phyloP scores from a whole-genome alignment of 2,329 filamentous ascomycete genomes.

The Claviceps pazoutovae region DNA sequence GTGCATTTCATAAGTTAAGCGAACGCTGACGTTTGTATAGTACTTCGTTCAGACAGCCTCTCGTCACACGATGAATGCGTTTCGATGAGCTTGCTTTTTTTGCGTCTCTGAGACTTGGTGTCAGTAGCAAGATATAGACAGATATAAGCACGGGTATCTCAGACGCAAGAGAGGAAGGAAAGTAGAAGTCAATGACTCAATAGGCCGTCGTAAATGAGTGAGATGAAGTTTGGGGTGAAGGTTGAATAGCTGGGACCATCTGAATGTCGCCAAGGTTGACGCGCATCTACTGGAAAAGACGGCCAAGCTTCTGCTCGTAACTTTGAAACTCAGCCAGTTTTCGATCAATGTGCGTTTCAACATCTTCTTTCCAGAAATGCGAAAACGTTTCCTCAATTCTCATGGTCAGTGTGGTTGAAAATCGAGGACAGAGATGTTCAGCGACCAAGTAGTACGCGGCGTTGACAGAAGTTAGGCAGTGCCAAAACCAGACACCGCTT shows the following conservation, averaged over 20 bases:
- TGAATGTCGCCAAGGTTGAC: not conserved
- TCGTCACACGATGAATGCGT: too few species aligned
- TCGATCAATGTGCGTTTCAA: not conserved
- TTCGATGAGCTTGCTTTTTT: too few species aligned
- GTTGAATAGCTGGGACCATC: not conserved
- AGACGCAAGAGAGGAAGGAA: too few species aligned
- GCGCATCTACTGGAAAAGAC: not conserved
- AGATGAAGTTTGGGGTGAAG: too few species aligned
- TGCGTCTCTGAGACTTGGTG: too few species aligned
- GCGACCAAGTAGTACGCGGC: not conserved
- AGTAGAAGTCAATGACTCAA: too few species aligned
- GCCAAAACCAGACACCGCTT: conserved; percentile 3
- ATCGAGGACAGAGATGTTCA: conserved; percentile 1
- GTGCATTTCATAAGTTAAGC: too few species aligned
- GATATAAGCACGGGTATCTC: too few species aligned
- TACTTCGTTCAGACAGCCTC: too few species aligned
- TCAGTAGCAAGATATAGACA: too few species aligned
- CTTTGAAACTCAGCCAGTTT: not conserved
- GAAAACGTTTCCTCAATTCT: not conserved
- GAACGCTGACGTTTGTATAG: too few species aligned
- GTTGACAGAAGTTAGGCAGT: conserved; percentile 1
- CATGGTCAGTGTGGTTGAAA: not conserved
- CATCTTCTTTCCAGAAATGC: not conserved
- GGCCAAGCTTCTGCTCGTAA: not conserved
- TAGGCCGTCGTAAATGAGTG: too few species aligned